Evolutionary conservation across 768 basidiomycete genomes (phyloP).

Genomic region (Naganishia vishniacii): DNA sequence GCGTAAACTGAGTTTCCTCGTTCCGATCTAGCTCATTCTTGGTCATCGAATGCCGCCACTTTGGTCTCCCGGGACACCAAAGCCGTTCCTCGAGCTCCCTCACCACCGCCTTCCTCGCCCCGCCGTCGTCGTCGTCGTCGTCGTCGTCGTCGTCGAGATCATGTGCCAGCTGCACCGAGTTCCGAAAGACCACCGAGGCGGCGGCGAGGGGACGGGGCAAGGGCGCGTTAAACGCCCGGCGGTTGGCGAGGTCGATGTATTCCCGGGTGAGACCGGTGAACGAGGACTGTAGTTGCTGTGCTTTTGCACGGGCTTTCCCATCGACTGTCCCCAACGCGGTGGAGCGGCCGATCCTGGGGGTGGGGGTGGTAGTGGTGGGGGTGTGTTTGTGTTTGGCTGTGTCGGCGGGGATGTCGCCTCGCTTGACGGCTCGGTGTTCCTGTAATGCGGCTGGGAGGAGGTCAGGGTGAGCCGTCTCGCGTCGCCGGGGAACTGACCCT

Average conservation of each 20-base stretch:
- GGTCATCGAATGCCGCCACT: slow-evolving; percentile 77
- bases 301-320: slow-evolving; percentile 12
- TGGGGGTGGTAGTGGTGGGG: too few species aligned
- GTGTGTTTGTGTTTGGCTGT: neutral
- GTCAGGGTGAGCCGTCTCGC: neutral
- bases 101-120: too few species aligned
- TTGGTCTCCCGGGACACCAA: slow-evolving; percentile 65
- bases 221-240: slow-evolving; percentile 34
- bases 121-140: too few species aligned
- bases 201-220: slow-evolving; percentile 40
- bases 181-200: slow-evolving; percentile 27
- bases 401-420: slow-evolving; percentile 56
- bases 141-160: too few species aligned
- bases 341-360: neutral
- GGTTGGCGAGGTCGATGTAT: slow-evolving; percentile 39
- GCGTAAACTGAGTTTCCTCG: slow-evolving; percentile 74
- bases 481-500: slow-evolving; percentile 12
- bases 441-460: slow-evolving; percentile 56
- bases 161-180: slow-evolving; percentile 30
- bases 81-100: slow-evolving; percentile 37
- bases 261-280: slow-evolving; percentile 38
- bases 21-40: slow-evolving; percentile 86
- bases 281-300: slow-evolving; percentile 31
- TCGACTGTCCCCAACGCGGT: slow-evolving; percentile 11
- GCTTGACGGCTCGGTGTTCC: slow-evolving; percentile 75